A percentile compares a stretch with the other conserved stretches of the same genome.
Evolutionary conservation across 2,329 filamentous ascomycete species (phyloP).

Genomic region (Rhinocladiella similis): DNA sequence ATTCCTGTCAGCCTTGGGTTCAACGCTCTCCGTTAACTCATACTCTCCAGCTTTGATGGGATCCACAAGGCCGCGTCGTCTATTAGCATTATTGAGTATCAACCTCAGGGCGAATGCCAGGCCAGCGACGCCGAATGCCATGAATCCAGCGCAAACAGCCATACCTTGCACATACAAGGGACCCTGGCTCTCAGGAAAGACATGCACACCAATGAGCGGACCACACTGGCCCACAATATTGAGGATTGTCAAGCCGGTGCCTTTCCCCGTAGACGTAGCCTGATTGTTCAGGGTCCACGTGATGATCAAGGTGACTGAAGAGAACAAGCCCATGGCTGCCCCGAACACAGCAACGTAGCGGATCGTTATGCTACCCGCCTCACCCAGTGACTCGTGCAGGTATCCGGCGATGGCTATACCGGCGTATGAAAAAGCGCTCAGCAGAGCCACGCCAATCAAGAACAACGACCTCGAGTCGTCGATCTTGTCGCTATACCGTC

Average conservation of each 20-base stretch:
- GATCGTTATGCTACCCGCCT: conserved; percentile 38
- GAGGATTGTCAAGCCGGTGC: conserved; percentile 75
- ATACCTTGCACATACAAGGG: conserved; percentile 66
- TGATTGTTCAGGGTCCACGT: conserved; percentile 91
- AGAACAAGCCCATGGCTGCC: conserved; percentile 78
- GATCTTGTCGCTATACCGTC: conserved; percentile 68
- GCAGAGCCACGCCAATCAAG: conserved; percentile 67
- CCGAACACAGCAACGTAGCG: conserved; percentile 77
- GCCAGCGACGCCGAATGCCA: conserved; percentile 57
- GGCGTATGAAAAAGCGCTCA: conserved; percentile 63
- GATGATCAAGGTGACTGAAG: conserved; percentile 78
- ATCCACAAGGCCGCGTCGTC: conserved; percentile 35
- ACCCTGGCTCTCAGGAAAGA: conserved; percentile 61
- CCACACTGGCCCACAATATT: conserved; percentile 82
- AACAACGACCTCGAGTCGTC: conserved; percentile 61
- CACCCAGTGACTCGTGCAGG: conserved; percentile 38
- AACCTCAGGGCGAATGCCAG: conserved; percentile 56
- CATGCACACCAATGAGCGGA: conserved; percentile 66
- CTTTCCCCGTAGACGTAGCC: conserved; percentile 65
- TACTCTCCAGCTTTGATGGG: conserved; percentile 39
- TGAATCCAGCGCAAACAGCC: conserved; percentile 62
- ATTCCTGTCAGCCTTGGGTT: conserved; percentile 23
- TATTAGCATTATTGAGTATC: conserved; percentile 56
- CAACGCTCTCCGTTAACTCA: conserved; percentile 33
- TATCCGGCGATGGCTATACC: conserved; percentile 61